Base-by-base conservation (phyloP, 345 rosid genomes). In the Cardamine resedifolia region DNA sequence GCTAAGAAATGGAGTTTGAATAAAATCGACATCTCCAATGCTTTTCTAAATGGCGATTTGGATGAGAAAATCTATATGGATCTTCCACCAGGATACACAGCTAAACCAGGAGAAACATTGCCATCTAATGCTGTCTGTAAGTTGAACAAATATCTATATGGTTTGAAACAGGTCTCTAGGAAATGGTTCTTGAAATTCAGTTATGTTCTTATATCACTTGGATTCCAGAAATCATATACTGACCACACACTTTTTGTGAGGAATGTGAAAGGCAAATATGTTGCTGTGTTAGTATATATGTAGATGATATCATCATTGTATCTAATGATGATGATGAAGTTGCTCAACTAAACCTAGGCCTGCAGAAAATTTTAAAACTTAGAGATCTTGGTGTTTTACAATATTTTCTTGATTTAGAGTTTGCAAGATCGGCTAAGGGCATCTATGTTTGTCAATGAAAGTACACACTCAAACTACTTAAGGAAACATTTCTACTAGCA, bases 281-380 rank as follows among this genome's bases (percentile, higher is more conserved):
- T 11, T 4, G 6, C 2, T 12, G 5, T 12, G 0, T 14, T 14
- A 0, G 45, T 36, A 0, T 4, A 2, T 27, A 12, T 5, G 45
- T 14, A 2, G 44, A 14, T 1, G 16, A 39, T 0, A 12, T 12
- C 2, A 12, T 39, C 0, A 39, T 14, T 4, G n/a, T 16, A 39
- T 2, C 45, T 4, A 39, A 38, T 38, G 43, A 39, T 14, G 45
- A 39, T 14, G 16, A 12, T 14, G 45, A 39, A 1, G 45, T 39
- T 0, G 1, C 6, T 5, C 0, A 12, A 1, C 7, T 39, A 0
- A 39, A 39, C 0, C 1, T 0, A 0, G 16, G 14, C 2, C 4
- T 39, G 0, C 0, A 39, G 0, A 39, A 0, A 14, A 4, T 0
- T 14, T 39, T 39, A 0, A 39, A 39, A 0, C 45, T 39, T 1